Percentiles rank a stretch among this genome's conserved stretches.
phyloP scores from a whole-genome alignment of 495 filamentous ascomycete genomes.

The Aspergillus mulundensis region DNA sequence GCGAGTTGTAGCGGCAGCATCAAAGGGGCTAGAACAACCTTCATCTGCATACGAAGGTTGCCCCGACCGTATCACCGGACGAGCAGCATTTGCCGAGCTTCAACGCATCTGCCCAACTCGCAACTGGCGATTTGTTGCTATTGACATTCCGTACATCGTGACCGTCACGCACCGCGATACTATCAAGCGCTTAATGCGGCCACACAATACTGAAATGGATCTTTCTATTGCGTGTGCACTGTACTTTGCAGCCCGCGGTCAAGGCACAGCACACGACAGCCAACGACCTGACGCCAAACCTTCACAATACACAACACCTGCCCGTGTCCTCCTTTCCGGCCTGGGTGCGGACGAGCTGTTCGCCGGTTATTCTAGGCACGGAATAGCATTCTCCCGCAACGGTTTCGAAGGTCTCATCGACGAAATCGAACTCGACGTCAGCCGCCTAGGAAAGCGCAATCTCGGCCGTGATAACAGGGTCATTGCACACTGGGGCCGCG shows the following conservation, averaged over 20 bases:
- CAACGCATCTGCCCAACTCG: constrained; percentile 65
- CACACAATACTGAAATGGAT: constrained; percentile 98
- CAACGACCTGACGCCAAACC: constrained; percentile 5
- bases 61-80: constrained; percentile 84
- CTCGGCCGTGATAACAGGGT: constrained; percentile 91
- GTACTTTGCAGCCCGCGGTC: constrained; percentile 86
- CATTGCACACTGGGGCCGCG: constrained; percentile 83
- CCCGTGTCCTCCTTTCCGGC: constrained; percentile 84
- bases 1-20: constrained; percentile 54
- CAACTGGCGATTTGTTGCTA: constrained; percentile 72
- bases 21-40: background rate
- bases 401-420: constrained; percentile 70
- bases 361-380: constrained; percentile 85
- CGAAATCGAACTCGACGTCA: constrained; percentile 83
- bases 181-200: constrained; percentile 74
- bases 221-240: constrained; percentile 90
- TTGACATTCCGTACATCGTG: constrained; percentile 80
- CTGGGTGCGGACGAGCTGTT: constrained; percentile 96
- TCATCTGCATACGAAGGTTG: constrained; percentile 69
- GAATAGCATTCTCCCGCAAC: constrained; percentile 62
- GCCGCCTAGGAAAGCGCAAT: constrained; percentile 85
- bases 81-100: constrained; percentile 70
- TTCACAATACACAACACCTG: constrained; percentile 58
- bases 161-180: constrained; percentile 62
- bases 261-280: constrained; percentile 41